Base-by-base conservation (phyloP, 352 stramenopile species). In the Pythium rhizo-oryzae region DNA sequence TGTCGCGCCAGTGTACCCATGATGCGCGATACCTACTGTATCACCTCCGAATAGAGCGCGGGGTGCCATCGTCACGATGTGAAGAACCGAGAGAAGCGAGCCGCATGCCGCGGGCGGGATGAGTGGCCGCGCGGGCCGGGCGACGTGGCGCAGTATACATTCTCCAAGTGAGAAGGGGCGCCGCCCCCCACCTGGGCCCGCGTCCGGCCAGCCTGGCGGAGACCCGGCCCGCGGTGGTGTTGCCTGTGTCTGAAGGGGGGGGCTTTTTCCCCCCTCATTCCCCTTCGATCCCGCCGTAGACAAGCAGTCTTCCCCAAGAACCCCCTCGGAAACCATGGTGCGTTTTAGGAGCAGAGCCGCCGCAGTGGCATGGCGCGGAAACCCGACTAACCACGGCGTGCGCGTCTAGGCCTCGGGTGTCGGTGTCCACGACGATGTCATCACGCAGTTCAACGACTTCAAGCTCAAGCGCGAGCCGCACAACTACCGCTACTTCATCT, bases 401-500 rank as follows among this genome's bases (percentile, higher is more conserved):
- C 28, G 28, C 35, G 33, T 24, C 43, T 69, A 99, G 96, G 92
- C 93, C 47, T 98, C 94, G 65, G 94, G 94, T 81, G 95, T 99
- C 62, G 81, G 82, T 87, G 92, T 98, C 67, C 76, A 91, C 78
- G 93, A 98, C 71, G 91, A 97, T 52, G 93, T 98, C 62, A 84
- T 96, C 66, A 91, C 76, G 59, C 87, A 97, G 77, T 98, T 99
- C 80, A 92, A 97, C 67, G 85, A 96, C 70, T 99, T 99, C 79
- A 99, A 99, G 83, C 84, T 99, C 24, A 93, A 97, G 81, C 82
- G 90, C 65, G 89, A 90, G 59, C 90, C 90, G 59, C 81, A 96
- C 79, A 97, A 98, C 74, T 93, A 88, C 76, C 92, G 94, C 66
- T 98, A 98, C 90, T 98, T 98, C 72, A 96, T 98, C 78, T 98